Conservation (phyloP, 495 filamentous ascomycete genomes). For the Aspergillus baeticus region DNA sequence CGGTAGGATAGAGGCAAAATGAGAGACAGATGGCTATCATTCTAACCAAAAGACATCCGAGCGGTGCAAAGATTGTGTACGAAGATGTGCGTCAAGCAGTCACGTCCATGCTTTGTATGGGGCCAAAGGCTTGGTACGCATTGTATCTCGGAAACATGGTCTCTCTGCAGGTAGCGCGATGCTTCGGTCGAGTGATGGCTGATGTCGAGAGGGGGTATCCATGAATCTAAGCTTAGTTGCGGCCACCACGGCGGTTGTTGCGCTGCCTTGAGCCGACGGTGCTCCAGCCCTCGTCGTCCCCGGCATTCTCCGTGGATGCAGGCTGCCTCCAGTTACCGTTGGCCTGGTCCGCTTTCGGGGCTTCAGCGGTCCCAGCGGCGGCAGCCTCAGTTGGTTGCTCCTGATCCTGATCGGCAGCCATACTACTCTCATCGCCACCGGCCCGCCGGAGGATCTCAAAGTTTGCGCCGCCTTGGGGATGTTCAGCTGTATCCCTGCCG, state of each 20-base stretch:
- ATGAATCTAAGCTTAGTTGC: constrained; percentile 48
- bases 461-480: constrained; percentile 43
- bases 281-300: constrained; percentile 75
- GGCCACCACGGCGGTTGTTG: constrained; percentile 52
- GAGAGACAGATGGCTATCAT: constrained; percentile 25
- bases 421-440: constrained; percentile 43
- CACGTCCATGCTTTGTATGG: background rate
- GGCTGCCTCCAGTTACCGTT: constrained; percentile 43
- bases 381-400: constrained; percentile 27
- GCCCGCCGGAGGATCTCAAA: constrained; percentile 56
- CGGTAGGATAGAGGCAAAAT: constrained; percentile 23
- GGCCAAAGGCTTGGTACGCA: constrained; percentile 15
- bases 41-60: constrained; percentile 27
- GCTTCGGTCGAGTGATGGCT: constrained; percentile 25
- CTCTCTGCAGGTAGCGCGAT: constrained; percentile 10
- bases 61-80: constrained; percentile 10
- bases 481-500: constrained; percentile 44
- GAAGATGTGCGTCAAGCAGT: background rate
- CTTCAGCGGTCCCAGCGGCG: constrained; percentile 25
- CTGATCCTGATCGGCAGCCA: constrained; percentile 36
- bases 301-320: constrained; percentile 34
- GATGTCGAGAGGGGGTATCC: constrained; percentile 35
- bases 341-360: constrained; percentile 41
- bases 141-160: background rate
- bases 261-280: constrained; percentile 60